Percentiles rank a stretch among this genome's conserved stretches.
Conservation (phyloP, 2,329 filamentous ascomycete genomes). For the Fusarium torulosum region DNA sequence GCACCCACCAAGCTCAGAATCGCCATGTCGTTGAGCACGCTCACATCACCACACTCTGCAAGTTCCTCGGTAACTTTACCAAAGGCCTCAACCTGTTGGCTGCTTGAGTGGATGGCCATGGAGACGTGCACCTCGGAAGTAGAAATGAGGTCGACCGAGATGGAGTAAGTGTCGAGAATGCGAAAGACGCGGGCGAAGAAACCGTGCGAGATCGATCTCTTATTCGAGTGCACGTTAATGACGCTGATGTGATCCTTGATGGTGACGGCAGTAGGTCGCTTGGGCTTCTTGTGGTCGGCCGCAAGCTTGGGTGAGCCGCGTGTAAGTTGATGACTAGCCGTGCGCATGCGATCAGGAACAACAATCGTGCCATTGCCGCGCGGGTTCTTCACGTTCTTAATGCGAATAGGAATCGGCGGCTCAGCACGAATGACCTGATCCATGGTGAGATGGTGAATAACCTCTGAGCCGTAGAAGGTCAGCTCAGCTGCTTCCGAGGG, state of each 20-base stretch:
- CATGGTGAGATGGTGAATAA: conserved; percentile 99
- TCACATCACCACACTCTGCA: conserved; percentile 86
- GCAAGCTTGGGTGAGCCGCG: conserved; percentile 60
- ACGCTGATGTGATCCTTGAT: conserved; percentile 98
- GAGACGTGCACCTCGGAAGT: conserved; percentile 97
- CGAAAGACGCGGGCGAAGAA: conserved; percentile 96
- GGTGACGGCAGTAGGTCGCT: conserved; percentile 88
- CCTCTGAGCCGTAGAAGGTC: conserved; percentile 94
- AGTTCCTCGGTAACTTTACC: conserved; percentile 78
- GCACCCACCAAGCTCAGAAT: conserved; percentile 95
- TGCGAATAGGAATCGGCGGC: conserved; percentile 84
- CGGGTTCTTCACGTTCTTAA: conserved; percentile 93
- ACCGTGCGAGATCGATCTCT: conserved; percentile 93
- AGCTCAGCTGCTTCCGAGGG: conserved; percentile 95
- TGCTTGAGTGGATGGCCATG: conserved; percentile 91
- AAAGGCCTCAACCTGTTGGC: conserved; percentile 71
- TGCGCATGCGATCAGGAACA: conserved; percentile 76
- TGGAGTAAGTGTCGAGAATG: conserved; percentile 85
- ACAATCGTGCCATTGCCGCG: conserved; percentile 83
- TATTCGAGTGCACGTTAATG: conserved; percentile 98
- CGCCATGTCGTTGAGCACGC: conserved; percentile 90
- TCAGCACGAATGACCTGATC: conserved; percentile 90
- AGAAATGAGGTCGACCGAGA: conserved; percentile 96
- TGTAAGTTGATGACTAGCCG: conserved; percentile 69
- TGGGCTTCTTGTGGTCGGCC: conserved; percentile 66